Percentiles rank a stretch among this genome's conserved stretches.
phyloP scores from a whole-genome alignment of 495 filamentous ascomycete genomes.

The Penicillium maclennaniae region DNA sequence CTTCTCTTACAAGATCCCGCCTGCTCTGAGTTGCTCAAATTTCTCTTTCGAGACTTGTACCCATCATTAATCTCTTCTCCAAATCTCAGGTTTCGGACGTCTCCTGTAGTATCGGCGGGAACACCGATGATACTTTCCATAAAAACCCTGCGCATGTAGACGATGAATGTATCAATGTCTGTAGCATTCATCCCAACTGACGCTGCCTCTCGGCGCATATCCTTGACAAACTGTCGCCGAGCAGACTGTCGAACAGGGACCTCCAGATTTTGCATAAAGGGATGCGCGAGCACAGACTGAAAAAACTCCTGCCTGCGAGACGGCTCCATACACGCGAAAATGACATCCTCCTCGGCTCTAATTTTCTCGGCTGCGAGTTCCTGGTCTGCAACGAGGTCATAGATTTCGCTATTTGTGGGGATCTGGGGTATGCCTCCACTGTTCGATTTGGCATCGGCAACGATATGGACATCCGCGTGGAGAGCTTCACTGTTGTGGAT shows the following conservation, averaged over 20 bases:
- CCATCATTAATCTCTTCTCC: constrained; percentile 24
- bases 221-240: constrained; percentile 16
- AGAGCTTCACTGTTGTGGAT: not conserved
- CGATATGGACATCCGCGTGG: not conserved
- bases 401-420: not conserved
- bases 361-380: too few species aligned
- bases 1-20: constrained; percentile 10
- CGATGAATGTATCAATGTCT: constrained; percentile 10
- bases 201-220: constrained; percentile 14
- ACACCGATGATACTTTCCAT: constrained; percentile 8
- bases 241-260: constrained; percentile 19
- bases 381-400: not conserved
- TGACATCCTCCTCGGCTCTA: constrained; percentile 7
- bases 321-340: constrained; percentile 18
- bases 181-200: constrained; percentile 12
- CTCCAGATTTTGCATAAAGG: constrained; percentile 16
- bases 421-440: not conserved
- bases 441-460: not conserved
- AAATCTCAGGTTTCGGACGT: constrained; percentile 11
- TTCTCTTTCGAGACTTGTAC: constrained; percentile 2
- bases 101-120: not conserved
- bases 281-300: constrained; percentile 16
- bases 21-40: not conserved
- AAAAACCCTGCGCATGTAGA: constrained; percentile 23
- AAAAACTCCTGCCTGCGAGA: constrained; percentile 13